Conservation (phyloP, 805 yeast genomes). For the Torulaspora maleeae region DNA sequence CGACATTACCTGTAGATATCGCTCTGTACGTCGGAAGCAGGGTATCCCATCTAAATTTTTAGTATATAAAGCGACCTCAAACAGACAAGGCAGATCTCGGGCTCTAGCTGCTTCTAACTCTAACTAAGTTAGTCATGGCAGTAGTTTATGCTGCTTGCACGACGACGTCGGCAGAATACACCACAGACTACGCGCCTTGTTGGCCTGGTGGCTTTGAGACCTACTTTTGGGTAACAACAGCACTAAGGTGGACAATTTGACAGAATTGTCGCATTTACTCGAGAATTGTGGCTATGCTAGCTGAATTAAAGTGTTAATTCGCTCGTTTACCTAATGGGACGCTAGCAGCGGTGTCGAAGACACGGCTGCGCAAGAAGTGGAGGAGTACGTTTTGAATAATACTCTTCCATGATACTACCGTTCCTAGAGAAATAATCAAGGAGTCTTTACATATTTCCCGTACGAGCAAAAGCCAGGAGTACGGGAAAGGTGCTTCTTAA, state of each 20-base stretch:
- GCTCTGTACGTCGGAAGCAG: background rate
- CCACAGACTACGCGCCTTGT: too few species aligned
- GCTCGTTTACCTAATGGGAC: constrained; percentile 1
- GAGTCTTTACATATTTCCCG: constrained; percentile 76
- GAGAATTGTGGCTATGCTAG: background rate
- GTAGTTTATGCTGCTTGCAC: too few species aligned
- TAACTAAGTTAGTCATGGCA: too few species aligned
- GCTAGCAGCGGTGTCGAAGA: constrained; percentile 3
- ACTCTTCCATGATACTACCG: constrained; percentile 17
- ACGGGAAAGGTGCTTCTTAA: constrained; percentile 76
- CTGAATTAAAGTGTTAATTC: constrained; percentile 2
- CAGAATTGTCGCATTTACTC: too few species aligned
- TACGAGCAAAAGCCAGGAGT: constrained; percentile 54
- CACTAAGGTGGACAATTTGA: too few species aligned
- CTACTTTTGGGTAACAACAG: too few species aligned
- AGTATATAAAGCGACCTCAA: background rate
- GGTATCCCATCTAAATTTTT: background rate
- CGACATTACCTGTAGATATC: background rate
- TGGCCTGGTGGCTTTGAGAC: too few species aligned
- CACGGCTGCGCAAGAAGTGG: constrained; percentile 11
- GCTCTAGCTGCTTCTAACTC: too few species aligned
- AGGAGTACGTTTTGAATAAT: constrained; percentile 2
- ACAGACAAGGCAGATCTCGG: too few species aligned
- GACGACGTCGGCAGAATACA: too few species aligned
- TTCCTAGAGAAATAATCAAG: constrained; percentile 46